Evolutionary conservation across 768 basidiomycete genomes (phyloP).

Genomic region (Rhodosporidiobolus odoratus): DNA sequence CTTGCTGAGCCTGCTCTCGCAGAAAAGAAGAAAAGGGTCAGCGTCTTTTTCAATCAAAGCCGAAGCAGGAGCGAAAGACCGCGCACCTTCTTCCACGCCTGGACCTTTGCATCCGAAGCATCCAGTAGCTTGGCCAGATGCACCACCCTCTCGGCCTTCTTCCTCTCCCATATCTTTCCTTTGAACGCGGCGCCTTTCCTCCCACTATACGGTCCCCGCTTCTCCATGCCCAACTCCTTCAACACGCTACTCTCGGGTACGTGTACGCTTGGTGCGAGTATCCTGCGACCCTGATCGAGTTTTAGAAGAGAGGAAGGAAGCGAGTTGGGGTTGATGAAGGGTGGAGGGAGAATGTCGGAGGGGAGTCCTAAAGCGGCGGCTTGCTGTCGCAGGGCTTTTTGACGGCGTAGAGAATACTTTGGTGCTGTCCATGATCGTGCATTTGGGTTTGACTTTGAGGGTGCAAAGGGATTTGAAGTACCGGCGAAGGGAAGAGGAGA

Average conservation of each 20-base stretch:
- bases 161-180: slow-evolving; percentile 38
- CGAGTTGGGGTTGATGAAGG: slow-evolving; percentile 2
- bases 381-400: slow-evolving; percentile 27
- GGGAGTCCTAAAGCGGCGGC: slow-evolving; percentile 5
- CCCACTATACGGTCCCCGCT: slow-evolving; percentile 35
- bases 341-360: slow-evolving; percentile 20
- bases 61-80: too few species aligned
- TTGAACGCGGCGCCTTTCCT: slow-evolving; percentile 38
- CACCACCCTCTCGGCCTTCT: slow-evolving; percentile 16
- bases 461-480: slow-evolving; percentile 27
- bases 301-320: background rate
- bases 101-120: slow-evolving; percentile 13
- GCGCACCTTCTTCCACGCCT: slow-evolving; percentile 33
- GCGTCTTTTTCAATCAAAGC: background rate
- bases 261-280: slow-evolving; percentile 1
- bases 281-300: background rate
- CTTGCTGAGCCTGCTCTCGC: slow-evolving; percentile 8
- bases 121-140: slow-evolving; percentile 21
- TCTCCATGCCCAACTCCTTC: slow-evolving; percentile 21
- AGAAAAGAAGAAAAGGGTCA: background rate
- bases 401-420: slow-evolving; percentile 33
- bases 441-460: slow-evolving; percentile 9
- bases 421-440: slow-evolving; percentile 31
- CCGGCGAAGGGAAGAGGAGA: slow-evolving; percentile 11
- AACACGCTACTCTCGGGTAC: slow-evolving; percentile 23